These are phyloP conservation scores for Penicillium maclennaniae DNA, from an alignment of 495 filamentous ascomycete genomes.

Conservation along the genomic window DNA sequence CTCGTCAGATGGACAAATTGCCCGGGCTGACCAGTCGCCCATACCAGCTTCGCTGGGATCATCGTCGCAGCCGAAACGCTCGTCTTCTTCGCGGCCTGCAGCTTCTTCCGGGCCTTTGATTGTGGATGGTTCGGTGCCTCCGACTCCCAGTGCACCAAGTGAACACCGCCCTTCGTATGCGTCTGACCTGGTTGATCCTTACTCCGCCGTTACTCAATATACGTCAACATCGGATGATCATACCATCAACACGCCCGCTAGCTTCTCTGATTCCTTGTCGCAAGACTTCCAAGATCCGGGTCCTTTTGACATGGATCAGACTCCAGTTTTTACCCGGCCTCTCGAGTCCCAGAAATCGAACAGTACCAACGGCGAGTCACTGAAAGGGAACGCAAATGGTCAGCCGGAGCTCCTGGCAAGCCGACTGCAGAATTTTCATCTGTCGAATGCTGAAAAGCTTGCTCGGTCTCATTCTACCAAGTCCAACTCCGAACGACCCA, in stretches of 20 bases:
- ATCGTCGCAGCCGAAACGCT: slow-evolving; percentile 16
- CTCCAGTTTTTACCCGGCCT: slow-evolving; percentile 24
- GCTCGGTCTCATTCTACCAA: slow-evolving; percentile 25
- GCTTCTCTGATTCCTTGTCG: slow-evolving; percentile 41
- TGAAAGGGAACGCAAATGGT: slow-evolving; percentile 11
- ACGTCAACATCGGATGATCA: slow-evolving; percentile 42
- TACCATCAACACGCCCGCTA: slow-evolving; percentile 39
- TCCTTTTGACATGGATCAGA: slow-evolving; percentile 37
- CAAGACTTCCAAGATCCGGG: slow-evolving; percentile 38
- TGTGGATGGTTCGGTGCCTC: slow-evolving; percentile 43
- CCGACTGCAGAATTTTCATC: slow-evolving; percentile 37
- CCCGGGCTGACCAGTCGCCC: slow-evolving; percentile 22
- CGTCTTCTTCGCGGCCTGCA: slow-evolving; percentile 20
- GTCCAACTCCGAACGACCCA: slow-evolving; percentile 29
- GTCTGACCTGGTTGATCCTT: slow-evolving; percentile 31
- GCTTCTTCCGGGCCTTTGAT: slow-evolving; percentile 37
- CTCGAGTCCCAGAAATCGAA: slow-evolving; percentile 22
- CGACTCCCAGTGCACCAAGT: slow-evolving; percentile 18
- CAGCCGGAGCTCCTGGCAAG: slow-evolving; percentile 36
- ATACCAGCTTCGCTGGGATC: slow-evolving; percentile 14
- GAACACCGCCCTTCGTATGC: slow-evolving; percentile 27
- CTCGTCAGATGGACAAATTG: slow-evolving; percentile 25
- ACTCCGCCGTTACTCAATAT: slow-evolving; percentile 29
- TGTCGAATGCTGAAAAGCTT: slow-evolving; percentile 36
- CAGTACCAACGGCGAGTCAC: slow-evolving; percentile 15